phyloP scores from a whole-genome alignment of 805 yeast species.

The Candida argentea region DNA sequence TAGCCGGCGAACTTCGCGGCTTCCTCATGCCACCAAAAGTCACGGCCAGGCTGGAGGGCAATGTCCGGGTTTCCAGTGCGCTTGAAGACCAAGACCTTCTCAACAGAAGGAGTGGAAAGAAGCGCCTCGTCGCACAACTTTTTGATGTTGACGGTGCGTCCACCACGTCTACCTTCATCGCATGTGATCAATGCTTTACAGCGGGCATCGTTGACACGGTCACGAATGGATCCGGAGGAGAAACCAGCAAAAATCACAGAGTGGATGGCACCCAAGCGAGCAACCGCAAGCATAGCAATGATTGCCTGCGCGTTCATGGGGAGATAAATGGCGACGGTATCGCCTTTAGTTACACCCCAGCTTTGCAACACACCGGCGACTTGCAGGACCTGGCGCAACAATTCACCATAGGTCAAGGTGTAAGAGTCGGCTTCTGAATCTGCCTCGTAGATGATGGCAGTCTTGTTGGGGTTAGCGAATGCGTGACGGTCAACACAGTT shows the following conservation, averaged over 20 bases:
- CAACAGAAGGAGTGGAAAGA: constrained; percentile 52
- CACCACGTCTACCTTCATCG: constrained; percentile 79
- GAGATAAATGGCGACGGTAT: constrained; percentile 75
- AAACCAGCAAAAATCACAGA: constrained; percentile 84
- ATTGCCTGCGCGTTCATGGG: constrained; percentile 83
- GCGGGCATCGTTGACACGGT: constrained; percentile 62
- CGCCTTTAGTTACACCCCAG: constrained; percentile 70
- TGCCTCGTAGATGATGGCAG: constrained; percentile 73
- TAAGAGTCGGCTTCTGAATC: constrained; percentile 63
- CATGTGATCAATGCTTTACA: constrained; percentile 68
- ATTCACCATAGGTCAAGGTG: constrained; percentile 58
- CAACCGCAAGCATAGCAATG: constrained; percentile 65
- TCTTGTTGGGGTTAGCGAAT: constrained; percentile 53
- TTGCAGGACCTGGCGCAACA: constrained; percentile 58
- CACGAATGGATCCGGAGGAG: constrained; percentile 60
- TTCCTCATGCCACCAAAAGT: constrained; percentile 72
- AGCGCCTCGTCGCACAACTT: constrained; percentile 78
- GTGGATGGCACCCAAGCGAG: constrained; percentile 75
- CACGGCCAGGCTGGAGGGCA: constrained; percentile 46
- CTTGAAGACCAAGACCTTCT: constrained; percentile 60
- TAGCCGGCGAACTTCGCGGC: constrained; percentile 55
- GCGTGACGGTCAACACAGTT: constrained; percentile 83
- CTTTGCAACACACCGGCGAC: constrained; percentile 59
- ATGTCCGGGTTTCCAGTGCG: constrained; percentile 57
- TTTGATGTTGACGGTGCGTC: constrained; percentile 70